Percentiles rank a stretch among this genome's conserved stretches.
phyloP scores from a whole-genome alignment of 139 green algal genomes.

The Chlamydomonas applanata region DNA sequence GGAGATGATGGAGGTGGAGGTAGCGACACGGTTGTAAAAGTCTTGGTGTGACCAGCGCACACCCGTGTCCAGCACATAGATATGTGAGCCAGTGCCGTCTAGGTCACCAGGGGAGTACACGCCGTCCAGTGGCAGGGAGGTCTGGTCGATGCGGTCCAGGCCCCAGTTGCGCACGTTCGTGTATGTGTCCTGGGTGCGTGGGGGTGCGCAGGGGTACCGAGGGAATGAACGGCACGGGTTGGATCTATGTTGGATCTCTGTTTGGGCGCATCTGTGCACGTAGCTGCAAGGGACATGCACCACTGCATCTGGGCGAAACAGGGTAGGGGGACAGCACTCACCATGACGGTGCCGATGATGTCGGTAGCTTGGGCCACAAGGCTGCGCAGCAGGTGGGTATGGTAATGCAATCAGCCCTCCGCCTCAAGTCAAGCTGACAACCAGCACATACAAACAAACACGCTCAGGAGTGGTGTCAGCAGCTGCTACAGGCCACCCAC shows the following conservation, averaged over 20 bases:
- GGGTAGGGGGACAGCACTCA: too few species aligned
- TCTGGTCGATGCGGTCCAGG: conserved; percentile 64
- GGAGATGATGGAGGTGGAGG: background rate
- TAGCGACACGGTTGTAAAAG: conserved; percentile 26
- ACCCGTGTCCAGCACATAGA: conserved; percentile 27
- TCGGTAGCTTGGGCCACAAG: conserved; percentile 18
- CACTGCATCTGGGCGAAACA: too few species aligned
- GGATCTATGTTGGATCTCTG: too few species aligned
- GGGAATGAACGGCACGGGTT: too few species aligned
- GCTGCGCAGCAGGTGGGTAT: background rate
- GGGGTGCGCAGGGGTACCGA: too few species aligned
- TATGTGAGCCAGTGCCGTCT: conserved; percentile 41
- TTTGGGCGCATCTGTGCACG: too few species aligned
- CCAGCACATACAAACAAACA: too few species aligned
- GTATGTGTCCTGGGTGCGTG: background rate
- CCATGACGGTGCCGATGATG: background rate
- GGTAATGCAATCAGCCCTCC: too few species aligned
- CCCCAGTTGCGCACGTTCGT: conserved; percentile 26
- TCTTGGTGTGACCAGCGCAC: conserved; percentile 30
- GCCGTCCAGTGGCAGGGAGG: conserved; percentile 28
- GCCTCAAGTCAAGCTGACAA: too few species aligned
- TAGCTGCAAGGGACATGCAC: too few species aligned
- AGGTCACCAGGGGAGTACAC: conserved; percentile 31
- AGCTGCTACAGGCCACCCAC: too few species aligned
- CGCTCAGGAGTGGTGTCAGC: too few species aligned